Base-by-base conservation (phyloP, 352 stramenopile genomes). In the Globisporangium barbulae region DNA sequence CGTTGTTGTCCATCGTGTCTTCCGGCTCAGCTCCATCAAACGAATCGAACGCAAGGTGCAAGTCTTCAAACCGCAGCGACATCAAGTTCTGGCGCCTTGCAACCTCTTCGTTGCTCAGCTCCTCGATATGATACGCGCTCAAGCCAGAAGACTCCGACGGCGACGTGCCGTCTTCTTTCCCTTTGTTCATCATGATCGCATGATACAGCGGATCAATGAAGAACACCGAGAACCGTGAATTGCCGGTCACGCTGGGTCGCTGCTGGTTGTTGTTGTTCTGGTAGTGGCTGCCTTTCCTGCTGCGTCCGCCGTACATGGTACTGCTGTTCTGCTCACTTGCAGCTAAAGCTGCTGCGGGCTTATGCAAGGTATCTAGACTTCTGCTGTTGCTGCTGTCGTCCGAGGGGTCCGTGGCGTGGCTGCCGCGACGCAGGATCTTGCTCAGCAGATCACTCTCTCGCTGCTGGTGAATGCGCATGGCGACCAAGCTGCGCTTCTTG, bases 381-480 rank as follows among this genome's bases (percentile, higher is more conserved):
- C 25, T 33, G 19, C 31, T 25, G 31, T 21, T 37, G 19, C 12
- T 58, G 41, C 22, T 31, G 17, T 68, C 44, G 9, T 67, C 60
- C n/a, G 31, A 33, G 12, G 41, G 21, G 37, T 71, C 65, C 5
- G 6, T n/a, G 4, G 59, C 19, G 13, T 63, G 47, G 49, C 65
- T 71, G 15, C 61, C 61, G 22, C 65, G 65, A 19, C 65, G 61
- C 61, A 71, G 41, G 53, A 71, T 61, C 48, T 71, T 71, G 47
- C 47, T 68, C 45, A 71, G 53, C 61, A 71, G 35, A 41, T 71
- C 65, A 39, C 61, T 71, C 19, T 58, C 65, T 37, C 57, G 63
- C 22, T 41, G 48, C 12, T 41, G 48, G 31, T 65, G 52, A 13
- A 35, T 57, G 47, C 65, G 65, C 65, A 71, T 70, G 15, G 28